Conservation (phyloP, 2,329 filamentous ascomycete genomes). For the Alternaria burnsii region DNA sequence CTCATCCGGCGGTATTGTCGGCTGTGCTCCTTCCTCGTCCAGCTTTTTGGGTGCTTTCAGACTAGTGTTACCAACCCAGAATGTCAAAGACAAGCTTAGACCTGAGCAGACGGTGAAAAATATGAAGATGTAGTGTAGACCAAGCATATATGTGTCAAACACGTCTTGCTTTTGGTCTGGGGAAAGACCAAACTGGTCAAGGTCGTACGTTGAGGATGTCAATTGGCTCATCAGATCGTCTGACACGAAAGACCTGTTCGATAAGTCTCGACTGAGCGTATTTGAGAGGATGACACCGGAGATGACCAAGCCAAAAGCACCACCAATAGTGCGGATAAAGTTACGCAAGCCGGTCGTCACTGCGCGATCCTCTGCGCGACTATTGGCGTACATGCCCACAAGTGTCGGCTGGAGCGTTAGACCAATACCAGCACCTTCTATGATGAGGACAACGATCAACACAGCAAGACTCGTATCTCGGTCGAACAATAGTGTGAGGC, state of each 20-base stretch:
- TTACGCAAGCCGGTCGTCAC: constrained; percentile 70
- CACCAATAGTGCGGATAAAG: constrained; percentile 68
- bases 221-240: constrained; percentile 21
- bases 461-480: constrained; percentile 54
- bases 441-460: constrained; percentile 62
- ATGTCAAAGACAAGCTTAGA: constrained; percentile 24
- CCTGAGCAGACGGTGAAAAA: constrained; percentile 29
- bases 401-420: constrained; percentile 63
- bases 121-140: constrained; percentile 30
- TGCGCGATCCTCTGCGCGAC: constrained; percentile 64
- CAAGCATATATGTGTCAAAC: constrained; percentile 29
- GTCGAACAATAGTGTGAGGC: constrained; percentile 62
- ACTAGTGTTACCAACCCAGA: constrained; percentile 33
- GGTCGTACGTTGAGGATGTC: constrained; percentile 32
- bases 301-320: constrained; percentile 67
- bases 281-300: constrained; percentile 29
- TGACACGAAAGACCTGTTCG: constrained; percentile 18
- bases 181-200: constrained; percentile 21
- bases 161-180: constrained; percentile 16
- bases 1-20: neutral
- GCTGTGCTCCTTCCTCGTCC: constrained; percentile 13
- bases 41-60: constrained; percentile 33
- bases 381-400: constrained; percentile 63
- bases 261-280: constrained; percentile 22
- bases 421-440: constrained; percentile 59